Evolutionary conservation across 2,329 filamentous ascomycete genomes (phyloP).

Genomic region (Cytospora paraplurivora): DNA sequence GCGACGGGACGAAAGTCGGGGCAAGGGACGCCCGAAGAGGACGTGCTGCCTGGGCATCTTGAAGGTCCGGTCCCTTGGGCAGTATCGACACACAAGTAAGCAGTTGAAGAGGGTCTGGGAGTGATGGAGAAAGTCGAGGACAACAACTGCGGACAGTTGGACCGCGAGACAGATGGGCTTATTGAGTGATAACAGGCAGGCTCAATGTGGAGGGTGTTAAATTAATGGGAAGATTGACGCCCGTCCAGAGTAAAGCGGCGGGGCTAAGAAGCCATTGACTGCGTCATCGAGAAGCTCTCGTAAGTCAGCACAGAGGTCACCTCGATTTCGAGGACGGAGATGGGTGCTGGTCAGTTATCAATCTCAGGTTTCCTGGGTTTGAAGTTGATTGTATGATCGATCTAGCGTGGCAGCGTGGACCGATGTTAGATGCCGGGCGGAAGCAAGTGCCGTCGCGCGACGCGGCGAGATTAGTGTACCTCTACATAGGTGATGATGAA

Average conservation of each 20-base stretch:
- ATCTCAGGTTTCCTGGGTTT: too few relatives aligned
- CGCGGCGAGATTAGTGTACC: too few relatives aligned
- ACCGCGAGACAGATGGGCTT: not conserved
- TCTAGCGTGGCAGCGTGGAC: too few relatives aligned
- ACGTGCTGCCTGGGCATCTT: conserved; percentile 51
- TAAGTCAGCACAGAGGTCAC: not conserved
- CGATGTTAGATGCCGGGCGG: too few relatives aligned
- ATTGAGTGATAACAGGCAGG: not conserved
- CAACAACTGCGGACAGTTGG: not conserved
- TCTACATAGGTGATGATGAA: too few relatives aligned
- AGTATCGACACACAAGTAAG: not conserved
- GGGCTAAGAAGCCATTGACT: conserved; percentile 3
- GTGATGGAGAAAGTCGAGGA: not conserved
- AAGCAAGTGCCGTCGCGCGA: too few relatives aligned
- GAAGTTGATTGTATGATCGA: too few relatives aligned
- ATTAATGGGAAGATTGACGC: conserved; percentile 1
- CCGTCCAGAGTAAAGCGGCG: conserved; percentile 7
- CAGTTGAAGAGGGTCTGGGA: not conserved
- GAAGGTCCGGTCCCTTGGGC: conserved; percentile 6
- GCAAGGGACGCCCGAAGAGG: conserved; percentile 52
- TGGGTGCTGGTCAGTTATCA: not conserved
- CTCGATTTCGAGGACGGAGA: not conserved
- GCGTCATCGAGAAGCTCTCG: conserved; percentile 3
- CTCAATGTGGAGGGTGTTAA: not conserved
- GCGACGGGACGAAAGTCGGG: conserved; percentile 54